Base-by-base conservation (phyloP, 2,329 filamentous ascomycete species). In the Diaporthe capsici region DNA sequence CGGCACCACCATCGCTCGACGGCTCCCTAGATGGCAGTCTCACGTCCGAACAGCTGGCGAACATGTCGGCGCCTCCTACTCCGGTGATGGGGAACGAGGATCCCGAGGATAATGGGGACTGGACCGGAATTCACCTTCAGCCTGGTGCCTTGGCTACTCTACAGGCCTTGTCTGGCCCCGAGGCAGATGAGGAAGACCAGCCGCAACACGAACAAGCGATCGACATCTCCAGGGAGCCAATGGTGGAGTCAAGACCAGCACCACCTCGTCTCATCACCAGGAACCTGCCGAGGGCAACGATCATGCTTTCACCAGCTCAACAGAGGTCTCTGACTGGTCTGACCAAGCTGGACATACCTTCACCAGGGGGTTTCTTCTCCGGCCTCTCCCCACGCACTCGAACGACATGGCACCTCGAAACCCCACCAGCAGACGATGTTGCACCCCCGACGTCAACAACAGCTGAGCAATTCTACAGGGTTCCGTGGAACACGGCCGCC, bases 1-100 rank as follows among this genome's bases (percentile, higher is more conserved):
- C 95, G 73, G 93, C 94, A 8, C 93, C 96, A 6, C 96, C 96
- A 4, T 98, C 96, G 5, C 88, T 98, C 6, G 96, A 98, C 85
- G 96, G 95, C 4, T 98, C 96, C 6, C 88, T 98, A 4, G 96
- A 98, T 85, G 96, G 95, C 31, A 98, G 95, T 84, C 86, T 97
- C 80, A 94, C 92, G 12, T 98, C 96, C 2, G 96, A 98, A 81
- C 95, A 98, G 82, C 90, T 97, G 83, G 94, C 95, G 2, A 90
- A 90, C 72, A 90, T 95, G 83, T 98, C 95, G 81, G 95, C 95
- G 67, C 95, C 96, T 7, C 92, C 94, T 15, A 98, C 96, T 0
- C 96, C 96, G 20, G 89, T 96, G 76, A 89, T 94, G 78, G 91
- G 88, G 22, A 86, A 87, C 74, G 86, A 87, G 31, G 88, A 91